Evolutionary conservation across 768 basidiomycete genomes (phyloP), one percentile per base, ranked within the genome.

Genomic region (Mycena latifolia): DNA sequence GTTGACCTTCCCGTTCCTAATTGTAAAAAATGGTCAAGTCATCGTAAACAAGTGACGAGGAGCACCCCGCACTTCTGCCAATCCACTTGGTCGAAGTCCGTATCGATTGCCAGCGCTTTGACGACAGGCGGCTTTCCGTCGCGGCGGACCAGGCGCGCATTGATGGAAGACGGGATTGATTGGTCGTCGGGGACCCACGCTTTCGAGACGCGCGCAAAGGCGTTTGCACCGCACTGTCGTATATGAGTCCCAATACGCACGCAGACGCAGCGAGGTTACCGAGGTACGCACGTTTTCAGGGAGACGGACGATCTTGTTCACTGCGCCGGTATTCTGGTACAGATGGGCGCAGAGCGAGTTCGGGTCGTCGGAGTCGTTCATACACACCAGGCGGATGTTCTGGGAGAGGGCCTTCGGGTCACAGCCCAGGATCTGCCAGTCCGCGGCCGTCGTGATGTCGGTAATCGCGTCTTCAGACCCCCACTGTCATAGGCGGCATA

Each of bases 351-450:
- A 81, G 24, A 61, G 61, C 2, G 69, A 68, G 33, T 17, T 29
- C 0, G 66, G 47, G 52, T 68, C 61, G n/a, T 63, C 66, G 22
- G 65, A 37, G 37, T 66, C 67, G 31, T 69, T 69, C 22, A 58
- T 69, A 70, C 81, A 82, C 28, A 80, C 77, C 22, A 55, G 53
- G 53, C 79, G 76, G 58, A 81, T 76, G 31, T 77, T 75, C 48
- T 81, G 80, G 27, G 73, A 66, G 2, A 71, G 52, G 20, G 63
- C 63, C 37, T 71, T 73, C 4, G 75, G 54, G 56, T 79, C 68
- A 55, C 82, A 83, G 54, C 73, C 77, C 24, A 80, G 65, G 51
- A 83, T 79, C n/a, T 72, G 71, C 81, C 82, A 83, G 33, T 78
- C 79, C 11, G 80, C 81, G n/a, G 80, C 81, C 14, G 67, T 11